Conservation (phyloP, 2,329 filamentous ascomycete species). For the Fusarium ambrosium region DNA sequence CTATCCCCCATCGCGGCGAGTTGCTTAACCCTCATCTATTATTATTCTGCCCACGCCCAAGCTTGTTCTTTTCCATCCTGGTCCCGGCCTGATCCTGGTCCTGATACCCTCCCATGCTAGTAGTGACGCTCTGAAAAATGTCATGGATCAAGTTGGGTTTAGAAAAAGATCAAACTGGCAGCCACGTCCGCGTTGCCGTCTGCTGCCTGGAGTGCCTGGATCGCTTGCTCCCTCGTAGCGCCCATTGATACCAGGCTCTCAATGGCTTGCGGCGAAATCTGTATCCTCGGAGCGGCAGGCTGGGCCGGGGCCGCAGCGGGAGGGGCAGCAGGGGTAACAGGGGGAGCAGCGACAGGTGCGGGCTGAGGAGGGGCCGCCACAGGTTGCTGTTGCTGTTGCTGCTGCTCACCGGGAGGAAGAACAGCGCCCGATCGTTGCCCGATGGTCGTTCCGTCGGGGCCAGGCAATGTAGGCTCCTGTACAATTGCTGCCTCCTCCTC, state of each 20-base stretch:
- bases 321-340: conserved; percentile 45
- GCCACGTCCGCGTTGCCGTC: conserved; percentile 90
- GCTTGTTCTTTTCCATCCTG: conserved; percentile 27
- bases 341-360: conserved; percentile 45
- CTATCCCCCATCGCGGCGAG: conserved; percentile 34
- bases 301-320: conserved; percentile 46
- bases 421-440: conserved; percentile 87
- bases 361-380: conserved; percentile 37
- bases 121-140: conserved; percentile 20
- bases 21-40: conserved; percentile 39
- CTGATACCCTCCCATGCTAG: conserved; percentile 19
- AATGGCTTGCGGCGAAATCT: conserved; percentile 74
- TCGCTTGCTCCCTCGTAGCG: conserved; percentile 80
- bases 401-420: conserved; percentile 49
- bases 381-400: conserved; percentile 32
- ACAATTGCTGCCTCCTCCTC: conserved; percentile 80
- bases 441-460: conserved; percentile 90
- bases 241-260: conserved; percentile 83
- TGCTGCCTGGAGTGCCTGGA: conserved; percentile 84
- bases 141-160: conserved; percentile 18
- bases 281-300: conserved; percentile 44
- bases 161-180: conserved; percentile 79
- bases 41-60: conserved; percentile 33
- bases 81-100: background rate
- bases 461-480: conserved; percentile 86